These are phyloP conservation scores for Nicotiana knightiana DNA, from an alignment of 257 asterid genomes.

Conservation along the genomic window DNA sequence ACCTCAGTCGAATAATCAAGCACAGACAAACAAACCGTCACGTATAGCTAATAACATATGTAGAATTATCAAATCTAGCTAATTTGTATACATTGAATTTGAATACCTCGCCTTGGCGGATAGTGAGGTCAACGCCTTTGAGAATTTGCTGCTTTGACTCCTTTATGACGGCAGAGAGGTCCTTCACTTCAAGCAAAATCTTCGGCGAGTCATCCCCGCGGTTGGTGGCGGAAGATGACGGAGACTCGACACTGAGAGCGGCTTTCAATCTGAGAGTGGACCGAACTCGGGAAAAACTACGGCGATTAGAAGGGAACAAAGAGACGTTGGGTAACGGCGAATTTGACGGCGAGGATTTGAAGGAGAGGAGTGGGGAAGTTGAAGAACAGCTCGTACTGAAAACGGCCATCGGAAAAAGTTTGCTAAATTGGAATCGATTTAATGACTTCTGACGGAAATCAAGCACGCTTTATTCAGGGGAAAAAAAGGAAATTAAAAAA, in stretches of 20 bases:
- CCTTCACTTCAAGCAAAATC: conserved; percentile 76
- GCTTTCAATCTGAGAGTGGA: conserved; percentile 35
- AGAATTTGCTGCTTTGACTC: conserved; percentile 72
- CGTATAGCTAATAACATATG: not conserved
- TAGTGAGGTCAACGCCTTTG: conserved; percentile 86
- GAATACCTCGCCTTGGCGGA: conserved; percentile 83
- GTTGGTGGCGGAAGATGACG: conserved; percentile 41
- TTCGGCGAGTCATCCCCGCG: conserved; percentile 30
- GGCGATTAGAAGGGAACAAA: conserved; percentile 20
- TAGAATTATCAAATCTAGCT: not conserved
- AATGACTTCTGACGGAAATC: not conserved
- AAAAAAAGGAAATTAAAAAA: not conserved
- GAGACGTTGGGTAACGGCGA: not conserved
- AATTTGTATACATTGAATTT: not conserved
- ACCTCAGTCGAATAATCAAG: not conserved
- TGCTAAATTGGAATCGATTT: not conserved
- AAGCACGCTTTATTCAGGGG: not conserved
- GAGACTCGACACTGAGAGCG: conserved; percentile 49
- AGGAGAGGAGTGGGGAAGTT: conserved; percentile 29
- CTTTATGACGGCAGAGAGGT: conserved; percentile 63
- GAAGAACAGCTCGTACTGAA: conserved; percentile 20
- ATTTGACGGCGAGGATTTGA: conserved; percentile 24
- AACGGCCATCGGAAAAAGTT: conserved; percentile 52
- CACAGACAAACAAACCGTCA: not conserved
- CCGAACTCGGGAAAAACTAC: conserved; percentile 21